Evolutionary conservation across 2,329 filamentous ascomycete species (phyloP), one percentile per base, ranked within the genome.

Genomic region (Aureobasidium vineae): DNA sequence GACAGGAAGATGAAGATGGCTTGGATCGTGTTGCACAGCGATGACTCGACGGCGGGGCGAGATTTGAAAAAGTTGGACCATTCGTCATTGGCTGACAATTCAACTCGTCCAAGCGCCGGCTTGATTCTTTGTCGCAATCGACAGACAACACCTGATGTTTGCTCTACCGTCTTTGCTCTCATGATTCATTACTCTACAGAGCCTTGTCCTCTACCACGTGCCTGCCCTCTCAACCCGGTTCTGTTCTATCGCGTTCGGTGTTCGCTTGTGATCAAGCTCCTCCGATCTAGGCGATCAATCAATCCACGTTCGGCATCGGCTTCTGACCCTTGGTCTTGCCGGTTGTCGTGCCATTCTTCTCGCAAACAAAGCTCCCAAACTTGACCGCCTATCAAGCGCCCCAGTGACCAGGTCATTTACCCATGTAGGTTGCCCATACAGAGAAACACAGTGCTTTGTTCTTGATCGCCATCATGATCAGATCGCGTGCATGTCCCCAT

Each of bases 61-160:
- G 59, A 63, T 63, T 41, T 40, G 45, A 50, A 52, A 63, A 63
- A 63, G 47, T 50, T 49, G 43, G 31, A 15, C 19, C 23, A 23
- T 21, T 63, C 59, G 59, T 63, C 59, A 63, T 63, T 52, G 59
- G 59, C 57, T 61, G 54, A 59, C 54, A 59, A 57, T 57, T 41
- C 16, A 33, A 21, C 16, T 11, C 26, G 54, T 61, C 45, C 43
- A 63, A 40, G 33, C 45, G 38, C 21, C 23, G 16, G 3, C 33
- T 26, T 23, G 10, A 23, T 52, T 63, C 45, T 52, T n/a, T n/a
- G 13, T 52, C 43, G n/a, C 21, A 45, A 63, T 63, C 59, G 59
- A 31, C 33, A 21, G 45, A 52, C 59, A 63, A 40, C 31, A 63
- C 59, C 45, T 63, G 47, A 52, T 52, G 41, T 31, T 41, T 31